phyloP scores from a whole-genome alignment of 148 eudicot genomes.

The Silene latifolia region DNA sequence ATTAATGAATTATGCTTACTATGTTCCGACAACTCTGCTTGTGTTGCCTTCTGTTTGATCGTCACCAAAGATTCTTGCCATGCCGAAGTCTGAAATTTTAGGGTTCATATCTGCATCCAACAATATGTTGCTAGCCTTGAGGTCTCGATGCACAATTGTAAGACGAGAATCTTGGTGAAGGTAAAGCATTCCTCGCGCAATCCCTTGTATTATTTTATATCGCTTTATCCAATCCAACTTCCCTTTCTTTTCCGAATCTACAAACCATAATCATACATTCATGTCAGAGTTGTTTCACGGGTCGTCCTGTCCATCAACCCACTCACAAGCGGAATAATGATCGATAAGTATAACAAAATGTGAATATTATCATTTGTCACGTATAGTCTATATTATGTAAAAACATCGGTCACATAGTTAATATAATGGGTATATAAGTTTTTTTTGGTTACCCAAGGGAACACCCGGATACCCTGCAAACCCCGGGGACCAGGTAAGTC shows the following conservation, averaged over 20 bases:
- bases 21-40: conserved; percentile 38
- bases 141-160: conserved; percentile 34
- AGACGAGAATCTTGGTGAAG: conserved; percentile 42
- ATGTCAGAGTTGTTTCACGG: too few relatives aligned
- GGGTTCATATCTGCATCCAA: conserved; percentile 35
- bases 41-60: conserved; percentile 34
- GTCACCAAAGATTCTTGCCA: conserved; percentile 30
- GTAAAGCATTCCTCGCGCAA: conserved; percentile 29
- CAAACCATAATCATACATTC: background rate
- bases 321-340: too few relatives aligned
- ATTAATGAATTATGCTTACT: conserved; percentile 20
- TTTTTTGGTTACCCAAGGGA: too few relatives aligned
- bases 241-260: conserved; percentile 16
- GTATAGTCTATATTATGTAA: too few relatives aligned
- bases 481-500: too few relatives aligned
- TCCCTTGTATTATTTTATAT: conserved; percentile 23
- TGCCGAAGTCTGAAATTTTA: conserved; percentile 39
- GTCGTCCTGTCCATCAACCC: too few relatives aligned
- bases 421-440: too few relatives aligned
- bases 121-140: conserved; percentile 37
- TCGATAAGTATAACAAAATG: too few relatives aligned
- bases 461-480: too few relatives aligned
- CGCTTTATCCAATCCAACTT: conserved; percentile 19
- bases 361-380: too few relatives aligned
- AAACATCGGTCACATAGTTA: too few relatives aligned